Evolutionary conservation across 2,329 filamentous ascomycete species (phyloP).

Genomic region (Stagonosporopsis rhizophila): DNA sequence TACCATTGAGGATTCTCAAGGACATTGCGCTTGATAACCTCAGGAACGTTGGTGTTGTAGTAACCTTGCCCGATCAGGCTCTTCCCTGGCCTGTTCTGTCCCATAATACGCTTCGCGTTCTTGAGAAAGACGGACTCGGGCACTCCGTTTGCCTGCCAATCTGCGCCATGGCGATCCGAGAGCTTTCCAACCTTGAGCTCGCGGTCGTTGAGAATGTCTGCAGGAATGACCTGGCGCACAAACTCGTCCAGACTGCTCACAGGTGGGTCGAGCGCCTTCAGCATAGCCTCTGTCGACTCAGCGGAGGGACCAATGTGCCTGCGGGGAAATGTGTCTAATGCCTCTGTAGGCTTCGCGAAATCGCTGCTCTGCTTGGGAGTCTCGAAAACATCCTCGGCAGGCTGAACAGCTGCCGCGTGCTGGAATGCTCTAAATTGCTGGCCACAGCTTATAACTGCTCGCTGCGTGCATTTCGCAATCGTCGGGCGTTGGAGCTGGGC

Average conservation of each 20-base stretch:
- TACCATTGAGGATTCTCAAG: constrained; percentile 96
- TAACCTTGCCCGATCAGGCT: constrained; percentile 88
- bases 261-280: constrained; percentile 77
- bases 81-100: constrained; percentile 67
- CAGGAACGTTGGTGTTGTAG: constrained; percentile 82
- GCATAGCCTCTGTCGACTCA: constrained; percentile 76
- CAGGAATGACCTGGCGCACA: constrained; percentile 81
- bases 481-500: constrained; percentile 32
- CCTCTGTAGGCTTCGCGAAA: constrained; percentile 45
- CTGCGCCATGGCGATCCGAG: constrained; percentile 51
- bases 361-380: constrained; percentile 30
- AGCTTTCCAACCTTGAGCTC: constrained; percentile 62
- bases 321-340: constrained; percentile 72
- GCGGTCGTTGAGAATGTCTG: constrained; percentile 74
- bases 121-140: constrained; percentile 67
- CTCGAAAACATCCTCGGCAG: constrained; percentile 42
- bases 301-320: constrained; percentile 87
- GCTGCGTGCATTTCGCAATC: constrained; percentile 25
- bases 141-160: constrained; percentile 46
- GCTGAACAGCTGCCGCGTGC: constrained; percentile 27
- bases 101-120: constrained; percentile 62
- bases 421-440: constrained; percentile 34
- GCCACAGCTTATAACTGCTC: constrained; percentile 24
- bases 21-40: constrained; percentile 91
- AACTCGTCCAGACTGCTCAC: constrained; percentile 79